Evolutionary conservation across 371 early-diverging fungal species (phyloP).

Genomic region (Mortierella sp.): DNA sequence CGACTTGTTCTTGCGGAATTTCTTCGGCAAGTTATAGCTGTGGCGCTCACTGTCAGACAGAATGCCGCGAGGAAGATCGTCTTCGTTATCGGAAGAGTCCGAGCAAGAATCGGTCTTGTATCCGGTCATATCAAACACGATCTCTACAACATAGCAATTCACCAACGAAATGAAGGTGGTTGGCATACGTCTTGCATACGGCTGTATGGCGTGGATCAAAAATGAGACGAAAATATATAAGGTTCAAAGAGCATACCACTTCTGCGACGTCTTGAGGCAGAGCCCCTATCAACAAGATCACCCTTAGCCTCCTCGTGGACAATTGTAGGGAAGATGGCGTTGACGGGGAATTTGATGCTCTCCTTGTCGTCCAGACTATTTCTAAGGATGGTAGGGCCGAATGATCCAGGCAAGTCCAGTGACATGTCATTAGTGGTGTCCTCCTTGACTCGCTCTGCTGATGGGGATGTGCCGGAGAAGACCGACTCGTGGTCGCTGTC

Average conservation of each 20-base stretch:
- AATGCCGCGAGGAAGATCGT: conserved; percentile 45
- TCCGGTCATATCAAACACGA: conserved; percentile 53
- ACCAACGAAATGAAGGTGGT: not conserved
- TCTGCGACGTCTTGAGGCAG: conserved; percentile 15
- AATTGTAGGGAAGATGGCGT: conserved; percentile 38
- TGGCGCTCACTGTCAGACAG: conserved; percentile 52
- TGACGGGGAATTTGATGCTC: conserved; percentile 18
- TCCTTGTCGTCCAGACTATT: not conserved
- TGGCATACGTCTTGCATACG: no score
- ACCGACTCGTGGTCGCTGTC: conserved; percentile 49
- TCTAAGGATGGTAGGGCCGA: not conserved
- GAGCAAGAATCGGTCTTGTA: conserved; percentile 49
- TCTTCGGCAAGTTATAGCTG: conserved; percentile 29
- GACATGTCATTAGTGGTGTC: conserved; percentile 1
- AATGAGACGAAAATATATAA: not conserved
- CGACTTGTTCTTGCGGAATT: conserved; percentile 23
- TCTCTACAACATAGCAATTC: conserved; percentile 14
- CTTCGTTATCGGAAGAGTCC: conserved; percentile 46
- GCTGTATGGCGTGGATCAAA: no score
- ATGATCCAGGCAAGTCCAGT: conserved; percentile 40
- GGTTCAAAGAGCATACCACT: conserved; percentile 28
- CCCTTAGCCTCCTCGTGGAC: conserved; percentile 24
- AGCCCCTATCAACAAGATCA: not conserved
- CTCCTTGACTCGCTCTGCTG: conserved; percentile 20
- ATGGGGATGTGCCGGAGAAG: conserved; percentile 16